Evolutionary conservation across 129 eudicot genomes (phyloP), one percentile per base, ranked within the genome.

Genomic region (Helianthus tuberosus): DNA sequence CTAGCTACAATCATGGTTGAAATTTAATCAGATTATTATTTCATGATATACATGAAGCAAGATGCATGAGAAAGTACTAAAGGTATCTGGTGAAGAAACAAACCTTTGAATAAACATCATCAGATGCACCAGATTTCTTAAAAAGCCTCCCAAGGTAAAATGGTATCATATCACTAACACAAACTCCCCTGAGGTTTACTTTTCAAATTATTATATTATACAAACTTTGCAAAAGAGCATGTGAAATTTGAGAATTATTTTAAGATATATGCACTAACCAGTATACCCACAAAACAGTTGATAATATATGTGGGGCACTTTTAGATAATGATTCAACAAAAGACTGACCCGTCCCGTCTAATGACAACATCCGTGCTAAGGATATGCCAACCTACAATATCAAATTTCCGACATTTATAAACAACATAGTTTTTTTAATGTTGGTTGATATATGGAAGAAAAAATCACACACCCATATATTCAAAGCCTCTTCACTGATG

Each of bases 401-500:
- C 64, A 2, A 38, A 53, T 11, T 46, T 70, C 15, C 53, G 35
- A 64, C 5, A 64, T 27, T 55, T 60, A 61, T 69, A 51, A 15
- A 57, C 46, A 65, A 54, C 25, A 63, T 27, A 27, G 32, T 63
- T 29, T 10, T 51, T 36, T 12, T 70, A 38, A 25, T 9, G 64
- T 23, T 5, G 25, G 20, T 60, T 36, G 16, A 23, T 5, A 38
- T 69, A n/a, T 32, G 12, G 32, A n/a, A 39, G 12, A 60, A 58
- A 65, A 75, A 76, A 74, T 74, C 81, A 84, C 90, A 72, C 78
- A 93, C 96, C 98, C 98, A 93, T 84, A 87, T 93, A 86, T 93
- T 93, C 79, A 93, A 86, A 63, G 98, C 98, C 86, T 92, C 98
- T 89, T 92, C 98, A 71, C 98, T 92, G 51, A 92, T 92, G 66